Conservation (phyloP, 2,329 filamentous ascomycete species). For the Monilinia fructicola region DNA sequence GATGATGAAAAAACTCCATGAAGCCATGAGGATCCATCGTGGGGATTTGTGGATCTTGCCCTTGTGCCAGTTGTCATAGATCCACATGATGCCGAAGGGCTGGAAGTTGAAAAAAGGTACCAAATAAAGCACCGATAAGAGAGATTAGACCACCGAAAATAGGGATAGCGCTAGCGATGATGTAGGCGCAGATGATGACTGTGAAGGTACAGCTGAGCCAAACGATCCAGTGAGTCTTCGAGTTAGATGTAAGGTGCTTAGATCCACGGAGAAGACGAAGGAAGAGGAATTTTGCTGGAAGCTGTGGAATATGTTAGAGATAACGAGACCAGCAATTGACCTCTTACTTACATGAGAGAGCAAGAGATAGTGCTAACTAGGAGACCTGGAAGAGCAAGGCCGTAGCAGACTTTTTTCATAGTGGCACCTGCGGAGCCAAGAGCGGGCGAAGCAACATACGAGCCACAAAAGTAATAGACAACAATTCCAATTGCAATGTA, state of each 20-base stretch:
- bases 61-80: slow-evolving; percentile 11
- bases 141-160: slow-evolving; percentile 49
- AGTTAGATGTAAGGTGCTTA: slow-evolving; percentile 52
- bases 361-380: slow-evolving; percentile 46
- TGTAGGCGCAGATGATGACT: slow-evolving; percentile 48
- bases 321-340: background rate
- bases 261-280: slow-evolving; percentile 54
- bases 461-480: slow-evolving; percentile 46
- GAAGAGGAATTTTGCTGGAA: slow-evolving; percentile 54
- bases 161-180: slow-evolving; percentile 54
- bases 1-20: slow-evolving; percentile 18
- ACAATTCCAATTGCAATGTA: slow-evolving; percentile 47
- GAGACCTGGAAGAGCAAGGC: slow-evolving; percentile 56
- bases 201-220: slow-evolving; percentile 50
- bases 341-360: slow-evolving; percentile 46
- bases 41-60: slow-evolving; percentile 1
- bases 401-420: slow-evolving; percentile 62
- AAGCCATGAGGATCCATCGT: slow-evolving; percentile 12
- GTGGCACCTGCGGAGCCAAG: slow-evolving; percentile 59
- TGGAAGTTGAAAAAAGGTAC: slow-evolving; percentile 19
- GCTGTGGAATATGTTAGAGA: background rate
- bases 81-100: slow-evolving; percentile 17
- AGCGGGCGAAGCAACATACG: slow-evolving; percentile 62
- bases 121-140: slow-evolving; percentile 16
- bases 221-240: slow-evolving; percentile 50